Percentiles rank a stretch among this genome's conserved stretches.
Evolutionary conservation across 2,329 filamentous ascomycete genomes (phyloP).

Genomic region (Diaporthe aspalathi): DNA sequence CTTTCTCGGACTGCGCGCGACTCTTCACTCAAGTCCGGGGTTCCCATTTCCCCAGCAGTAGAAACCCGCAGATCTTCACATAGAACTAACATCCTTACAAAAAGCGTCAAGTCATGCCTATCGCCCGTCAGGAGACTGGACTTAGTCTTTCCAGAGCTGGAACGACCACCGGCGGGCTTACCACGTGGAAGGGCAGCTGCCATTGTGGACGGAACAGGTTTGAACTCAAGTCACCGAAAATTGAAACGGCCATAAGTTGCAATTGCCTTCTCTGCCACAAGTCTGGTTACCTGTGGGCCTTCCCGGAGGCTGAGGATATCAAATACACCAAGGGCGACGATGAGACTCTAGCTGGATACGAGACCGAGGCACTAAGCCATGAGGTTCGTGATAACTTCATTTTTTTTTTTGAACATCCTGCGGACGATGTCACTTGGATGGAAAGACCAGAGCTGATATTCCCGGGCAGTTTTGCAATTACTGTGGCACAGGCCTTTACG

Average conservation of each 20-base stretch:
- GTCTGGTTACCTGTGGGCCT: constrained; percentile 48
- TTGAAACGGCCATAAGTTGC: constrained; percentile 40
- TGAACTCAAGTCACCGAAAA: constrained; percentile 40
- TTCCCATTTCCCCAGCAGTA: neutral
- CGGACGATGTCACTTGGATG: neutral
- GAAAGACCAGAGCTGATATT: neutral
- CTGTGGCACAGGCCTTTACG: constrained; percentile 46
- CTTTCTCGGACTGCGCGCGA: neutral
- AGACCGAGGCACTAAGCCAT: constrained; percentile 40
- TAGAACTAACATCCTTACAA: neutral
- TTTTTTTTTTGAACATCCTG: neutral
- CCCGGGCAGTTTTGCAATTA: constrained; percentile 44
- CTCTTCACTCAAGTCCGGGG: neutral
- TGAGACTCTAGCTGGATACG: constrained; percentile 28
- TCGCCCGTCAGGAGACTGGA: constrained; percentile 33
- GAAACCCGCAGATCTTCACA: neutral
- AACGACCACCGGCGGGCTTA: neutral
- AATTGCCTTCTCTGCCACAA: constrained; percentile 45
- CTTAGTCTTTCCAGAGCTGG: constrained; percentile 25
- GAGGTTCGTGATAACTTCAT: constrained; percentile 38
- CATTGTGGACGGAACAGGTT: constrained; percentile 48
- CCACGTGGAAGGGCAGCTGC: constrained; percentile 44
- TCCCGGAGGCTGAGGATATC: constrained; percentile 31
- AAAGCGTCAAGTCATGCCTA: constrained; percentile 22
- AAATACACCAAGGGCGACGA: constrained; percentile 31